A percentile compares a stretch with the other conserved stretches of the same genome.
phyloP scores from a whole-genome alignment of 2,329 filamentous ascomycete genomes.

The Aspergillus neoniger region DNA sequence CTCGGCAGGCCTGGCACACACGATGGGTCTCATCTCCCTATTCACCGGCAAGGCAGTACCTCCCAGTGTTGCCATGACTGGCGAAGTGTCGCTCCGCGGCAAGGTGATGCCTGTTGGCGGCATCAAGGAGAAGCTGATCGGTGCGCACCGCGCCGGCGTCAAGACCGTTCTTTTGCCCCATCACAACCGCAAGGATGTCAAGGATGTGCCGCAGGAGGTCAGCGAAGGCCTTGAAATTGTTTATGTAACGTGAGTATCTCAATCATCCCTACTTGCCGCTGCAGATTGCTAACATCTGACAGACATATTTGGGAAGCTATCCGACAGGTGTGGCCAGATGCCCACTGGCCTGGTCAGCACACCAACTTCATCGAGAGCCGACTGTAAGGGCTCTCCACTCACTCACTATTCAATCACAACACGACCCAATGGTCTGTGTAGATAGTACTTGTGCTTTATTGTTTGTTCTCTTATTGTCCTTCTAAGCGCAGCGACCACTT shows the following conservation, averaged over 20 bases:
- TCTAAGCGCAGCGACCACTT: constrained; percentile 1
- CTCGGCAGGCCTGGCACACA: constrained; percentile 86
- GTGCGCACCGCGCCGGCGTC: constrained; percentile 86
- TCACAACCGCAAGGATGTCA: constrained; percentile 88
- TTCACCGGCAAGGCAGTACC: constrained; percentile 85
- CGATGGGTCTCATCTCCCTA: constrained; percentile 85
- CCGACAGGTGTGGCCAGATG: constrained; percentile 86
- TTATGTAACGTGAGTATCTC: constrained; percentile 71
- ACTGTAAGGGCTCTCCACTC: constrained; percentile 54
- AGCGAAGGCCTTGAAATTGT: constrained; percentile 83
- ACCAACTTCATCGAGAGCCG: constrained; percentile 74
- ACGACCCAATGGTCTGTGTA: not conserved
- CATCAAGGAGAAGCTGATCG: constrained; percentile 98
- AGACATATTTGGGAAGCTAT: constrained; percentile 96
- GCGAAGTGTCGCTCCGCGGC: constrained; percentile 76
- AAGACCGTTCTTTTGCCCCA: constrained; percentile 88
- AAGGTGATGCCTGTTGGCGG: constrained; percentile 92
- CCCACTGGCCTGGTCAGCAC: constrained; percentile 75
- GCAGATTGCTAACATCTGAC: constrained; percentile 16
- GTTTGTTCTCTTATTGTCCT: constrained; percentile 10
- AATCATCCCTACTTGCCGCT: not conserved
- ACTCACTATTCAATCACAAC: not conserved
- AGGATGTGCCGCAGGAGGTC: constrained; percentile 88
- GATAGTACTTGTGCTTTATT: constrained; percentile 1
- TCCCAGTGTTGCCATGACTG: constrained; percentile 93